phyloP scores from a whole-genome alignment of 768 basidiomycete genomes.

The Lactarius hatsudake region DNA sequence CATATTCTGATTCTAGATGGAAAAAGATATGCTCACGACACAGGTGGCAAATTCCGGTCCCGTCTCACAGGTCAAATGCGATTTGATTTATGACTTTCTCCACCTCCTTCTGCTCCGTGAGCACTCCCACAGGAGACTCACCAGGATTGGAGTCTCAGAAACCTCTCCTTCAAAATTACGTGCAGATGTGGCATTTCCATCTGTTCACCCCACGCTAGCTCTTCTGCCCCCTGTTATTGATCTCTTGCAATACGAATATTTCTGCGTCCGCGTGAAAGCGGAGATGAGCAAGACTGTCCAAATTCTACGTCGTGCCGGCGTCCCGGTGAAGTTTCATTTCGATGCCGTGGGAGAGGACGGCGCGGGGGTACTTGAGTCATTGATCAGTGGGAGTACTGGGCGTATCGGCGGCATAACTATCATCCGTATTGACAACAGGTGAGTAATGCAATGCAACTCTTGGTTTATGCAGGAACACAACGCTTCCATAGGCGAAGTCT shows the following conservation, averaged over 20 bases:
- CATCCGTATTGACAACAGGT: conserved; percentile 70
- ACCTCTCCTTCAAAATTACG: conserved; percentile 26
- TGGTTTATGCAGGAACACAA: neutral
- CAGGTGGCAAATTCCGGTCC: conserved; percentile 14
- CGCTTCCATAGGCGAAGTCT: conserved; percentile 55
- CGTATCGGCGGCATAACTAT: conserved; percentile 69
- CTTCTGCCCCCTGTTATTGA: conserved; percentile 77
- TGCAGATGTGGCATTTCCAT: conserved; percentile 23
- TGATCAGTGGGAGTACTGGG: conserved; percentile 41
- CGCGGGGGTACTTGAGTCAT: conserved; percentile 49
- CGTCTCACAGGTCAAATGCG: conserved; percentile 42
- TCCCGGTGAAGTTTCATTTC: conserved; percentile 56
- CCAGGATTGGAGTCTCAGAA: conserved; percentile 36
- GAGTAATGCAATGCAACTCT: conserved; percentile 17
- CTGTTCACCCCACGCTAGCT: conserved; percentile 37
- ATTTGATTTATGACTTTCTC: conserved; percentile 64
- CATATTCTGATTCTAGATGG: conserved; percentile 29
- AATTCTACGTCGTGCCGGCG: conserved; percentile 52
- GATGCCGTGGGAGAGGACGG: conserved; percentile 69
- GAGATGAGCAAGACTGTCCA: conserved; percentile 53
- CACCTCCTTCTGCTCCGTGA: conserved; percentile 62
- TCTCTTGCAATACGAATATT: conserved; percentile 73
- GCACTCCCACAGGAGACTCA: conserved; percentile 49
- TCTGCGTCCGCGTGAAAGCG: conserved; percentile 57
- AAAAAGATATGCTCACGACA: conserved; percentile 27